Conservation (phyloP, 257 asterid species). For the Primulina eburnea region DNA sequence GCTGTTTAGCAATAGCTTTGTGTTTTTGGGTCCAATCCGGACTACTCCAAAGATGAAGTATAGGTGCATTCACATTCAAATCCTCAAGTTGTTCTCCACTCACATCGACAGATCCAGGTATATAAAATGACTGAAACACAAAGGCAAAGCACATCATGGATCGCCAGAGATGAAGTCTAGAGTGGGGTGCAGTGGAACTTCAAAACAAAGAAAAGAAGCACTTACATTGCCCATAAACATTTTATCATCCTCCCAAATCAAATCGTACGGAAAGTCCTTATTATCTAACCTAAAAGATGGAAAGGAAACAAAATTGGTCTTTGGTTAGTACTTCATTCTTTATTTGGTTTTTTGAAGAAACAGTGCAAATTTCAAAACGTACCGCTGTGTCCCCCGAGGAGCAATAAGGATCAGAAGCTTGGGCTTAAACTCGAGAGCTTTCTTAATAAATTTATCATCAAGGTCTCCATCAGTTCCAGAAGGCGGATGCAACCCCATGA, state of each 20-base stretch:
- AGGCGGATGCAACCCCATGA: conserved; percentile 97
- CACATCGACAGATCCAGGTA: conserved; percentile 81
- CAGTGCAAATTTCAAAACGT: not conserved
- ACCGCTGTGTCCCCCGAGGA: conserved; percentile 73
- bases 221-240: conserved; percentile 74
- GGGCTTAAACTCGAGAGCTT: conserved; percentile 89
- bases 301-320: not conserved
- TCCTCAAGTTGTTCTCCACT: conserved; percentile 71
- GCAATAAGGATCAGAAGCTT: conserved; percentile 83
- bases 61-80: conserved; percentile 68
- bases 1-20: conserved; percentile 60
- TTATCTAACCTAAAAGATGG: conserved; percentile 55
- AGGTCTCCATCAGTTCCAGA: conserved; percentile 73
- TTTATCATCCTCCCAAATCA: conserved; percentile 73
- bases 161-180: not conserved
- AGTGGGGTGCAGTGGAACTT: not conserved
- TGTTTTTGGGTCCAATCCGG: conserved; percentile 62
- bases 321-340: not conserved
- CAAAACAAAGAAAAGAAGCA: conserved; percentile 8
- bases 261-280: conserved; percentile 53
- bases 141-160: conserved; percentile 16
- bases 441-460: conserved; percentile 68
- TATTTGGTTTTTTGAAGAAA: not conserved
- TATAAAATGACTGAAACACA: conserved; percentile 66
- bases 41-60: conserved; percentile 82